Conservation (phyloP, 2,329 filamentous ascomycete genomes). For the Fusarium proliferatum region DNA sequence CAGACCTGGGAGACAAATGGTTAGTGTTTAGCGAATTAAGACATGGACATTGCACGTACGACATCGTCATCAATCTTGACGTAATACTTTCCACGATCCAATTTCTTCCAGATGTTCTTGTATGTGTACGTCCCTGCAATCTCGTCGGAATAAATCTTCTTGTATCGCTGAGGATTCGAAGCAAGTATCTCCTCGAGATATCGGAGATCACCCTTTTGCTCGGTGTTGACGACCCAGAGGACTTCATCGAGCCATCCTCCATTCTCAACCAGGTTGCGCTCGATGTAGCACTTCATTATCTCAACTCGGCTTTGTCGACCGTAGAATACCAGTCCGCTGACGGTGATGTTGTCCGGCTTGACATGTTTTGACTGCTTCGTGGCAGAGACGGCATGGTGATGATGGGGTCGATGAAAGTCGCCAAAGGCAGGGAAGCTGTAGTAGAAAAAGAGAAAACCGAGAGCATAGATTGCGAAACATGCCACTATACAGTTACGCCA, state of each 20-base stretch:
- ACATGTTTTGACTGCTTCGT: neutral
- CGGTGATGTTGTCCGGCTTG: slow-evolving; percentile 27
- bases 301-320: slow-evolving; percentile 25
- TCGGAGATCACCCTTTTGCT: slow-evolving; percentile 4
- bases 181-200: slow-evolving; percentile 33
- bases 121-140: slow-evolving; percentile 22
- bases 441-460: neutral
- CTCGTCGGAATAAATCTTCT: slow-evolving; percentile 20
- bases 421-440: neutral
- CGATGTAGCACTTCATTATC: slow-evolving; percentile 33
- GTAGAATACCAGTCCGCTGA: slow-evolving; percentile 35
- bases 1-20: slow-evolving; percentile 16
- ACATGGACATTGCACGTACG: neutral
- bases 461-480: neutral
- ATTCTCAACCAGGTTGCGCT: slow-evolving; percentile 34
- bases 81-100: slow-evolving; percentile 36
- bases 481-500: neutral
- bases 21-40: slow-evolving; percentile 8
- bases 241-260: slow-evolving; percentile 37
- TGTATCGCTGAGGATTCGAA: slow-evolving; percentile 26
- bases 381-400: neutral
- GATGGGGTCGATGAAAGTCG: neutral
- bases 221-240: slow-evolving; percentile 32
- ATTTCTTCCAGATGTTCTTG: slow-evolving; percentile 31
- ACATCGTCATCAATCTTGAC: slow-evolving; percentile 39